Evolutionary conservation across 129 eudicot genomes (phyloP), one percentile per base, ranked within the genome.

Genomic region (Chrysanthemum makinoi): DNA sequence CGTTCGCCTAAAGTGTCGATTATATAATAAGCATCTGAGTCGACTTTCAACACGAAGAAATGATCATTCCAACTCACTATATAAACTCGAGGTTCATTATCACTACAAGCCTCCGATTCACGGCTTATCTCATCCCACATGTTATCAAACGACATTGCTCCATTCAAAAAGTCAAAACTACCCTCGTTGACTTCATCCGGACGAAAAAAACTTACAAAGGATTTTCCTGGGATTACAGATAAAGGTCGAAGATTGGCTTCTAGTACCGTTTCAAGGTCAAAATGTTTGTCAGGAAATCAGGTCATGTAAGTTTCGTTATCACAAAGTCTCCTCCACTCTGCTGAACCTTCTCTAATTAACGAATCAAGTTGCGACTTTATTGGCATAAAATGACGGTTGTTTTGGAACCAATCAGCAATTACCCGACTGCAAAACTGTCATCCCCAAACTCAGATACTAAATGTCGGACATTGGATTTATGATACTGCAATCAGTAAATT

Each of bases 1-100:
- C 98, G 76, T 72, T 93, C 98, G 3, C 98, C 98, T 65, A 93
- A 78, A n/a, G 98, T 93, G 79, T 93, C 98, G 4, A 93, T 82
- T 43, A 93, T 87, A 72, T 87, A 93, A 79, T 93, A 93, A 65
- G 92, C 96, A 26, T 89, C 87, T 0, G 80, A 33, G 33, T 87
- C 98, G 22, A 87, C 96, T 75, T 84, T 95, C 71, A 95, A 86
- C 72, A 95, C 88, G 68, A 95, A 95, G 60, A 95, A 93, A 66
- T 95, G 99, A 74, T 95, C 99, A 56, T 95, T 95, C 99, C 99
- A 95, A 53, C 99, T 95, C 56, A 95, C 85, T 17, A 95, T 86
- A 67, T 86, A 95, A 54, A 95, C 83, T 43, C 64, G 83, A 17
- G 93, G 78, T 64, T 85, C 86, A 2, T 55, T 75, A 18, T 24